Base-by-base conservation (phyloP, 2,329 filamentous ascomycete species). In the Nemania diffusa region DNA sequence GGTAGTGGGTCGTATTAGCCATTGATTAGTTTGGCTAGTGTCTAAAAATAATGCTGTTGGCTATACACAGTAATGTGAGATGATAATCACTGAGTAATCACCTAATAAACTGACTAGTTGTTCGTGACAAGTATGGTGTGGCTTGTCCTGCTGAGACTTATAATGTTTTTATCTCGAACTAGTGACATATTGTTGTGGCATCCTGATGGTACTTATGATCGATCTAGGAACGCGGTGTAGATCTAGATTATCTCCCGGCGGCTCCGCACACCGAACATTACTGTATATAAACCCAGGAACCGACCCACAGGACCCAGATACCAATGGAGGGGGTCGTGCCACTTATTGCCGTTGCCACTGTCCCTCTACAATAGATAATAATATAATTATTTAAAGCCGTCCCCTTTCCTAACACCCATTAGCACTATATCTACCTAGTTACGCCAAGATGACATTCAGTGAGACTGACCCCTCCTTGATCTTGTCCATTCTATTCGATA, bases 41-140 rank as follows among this genome's bases (percentile, higher is more conserved):
- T 46, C 48, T 46, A n/a, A 42, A 32, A 58, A 17, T 37, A 37
- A 63, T 37, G 42, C 40, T 27, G 55, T 46, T 67, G 44, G 44
- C 26, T 44, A 64, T 44, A n/a, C n/a, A n/a, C n/a, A n/a, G n/a
- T n/a, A 58, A 63, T 63, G 62, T 27, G 44, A 32, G 42, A 57
- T 42, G 66, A 53, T 27, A 34, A 61, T 61, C 51, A 32, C n/a
- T 57, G 26, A 8, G 11, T 24, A 46, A 48, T 53, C 20, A 59
- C 5, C 13, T 22, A 56, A 37, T n/a, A 42, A 51, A 17, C 29
- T 34, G 24, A 48, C 32, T 27, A 37, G 29, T 26, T 27, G 24
- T 34, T 44, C 40, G 7, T 44, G 40, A n/a, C 7, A n/a, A 44
- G 15, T 20, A 22, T n/a, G 22, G 5, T 52, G 24, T 29, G 3